phyloP scores from a whole-genome alignment of 495 filamentous ascomycete species.

The Xylaria scruposa region DNA sequence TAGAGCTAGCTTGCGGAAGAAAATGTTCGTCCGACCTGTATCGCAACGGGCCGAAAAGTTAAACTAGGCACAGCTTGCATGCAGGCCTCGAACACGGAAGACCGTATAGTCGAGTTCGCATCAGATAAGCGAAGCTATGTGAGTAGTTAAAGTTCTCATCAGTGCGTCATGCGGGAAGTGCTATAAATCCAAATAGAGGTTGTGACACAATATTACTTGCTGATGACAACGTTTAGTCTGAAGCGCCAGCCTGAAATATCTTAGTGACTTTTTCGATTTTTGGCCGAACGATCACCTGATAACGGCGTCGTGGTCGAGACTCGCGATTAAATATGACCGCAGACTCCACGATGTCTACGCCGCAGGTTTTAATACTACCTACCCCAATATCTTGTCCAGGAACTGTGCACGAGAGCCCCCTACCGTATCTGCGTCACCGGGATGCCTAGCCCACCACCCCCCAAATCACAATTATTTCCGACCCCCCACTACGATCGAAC shows the following conservation, averaged over 20 bases:
- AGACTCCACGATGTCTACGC: slow-evolving; percentile 7
- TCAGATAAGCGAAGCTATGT: background rate
- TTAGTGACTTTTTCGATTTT: background rate
- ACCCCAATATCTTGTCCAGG: slow-evolving; percentile 11
- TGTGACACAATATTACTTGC: background rate
- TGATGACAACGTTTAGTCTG: background rate
- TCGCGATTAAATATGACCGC: background rate
- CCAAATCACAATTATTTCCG: slow-evolving; percentile 13
- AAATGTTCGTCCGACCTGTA: background rate
- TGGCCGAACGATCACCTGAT: slow-evolving; percentile 2
- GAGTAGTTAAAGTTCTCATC: background rate
- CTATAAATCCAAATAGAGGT: background rate
- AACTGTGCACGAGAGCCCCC: slow-evolving; percentile 9
- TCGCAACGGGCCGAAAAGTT: background rate
- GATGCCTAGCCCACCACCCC: background rate
- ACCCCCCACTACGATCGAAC: slow-evolving; percentile 15
- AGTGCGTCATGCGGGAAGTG: background rate
- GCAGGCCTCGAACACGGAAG: background rate
- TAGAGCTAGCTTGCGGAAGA: background rate
- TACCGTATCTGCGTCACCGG: slow-evolving; percentile 1
- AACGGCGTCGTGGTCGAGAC: background rate
- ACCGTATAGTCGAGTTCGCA: background rate
- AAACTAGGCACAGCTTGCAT: background rate
- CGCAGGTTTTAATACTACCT: background rate
- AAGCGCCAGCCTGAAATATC: background rate